Evolutionary conservation across 2,329 filamentous ascomycete species (phyloP).

Genomic region (Penicillium sp.): DNA sequence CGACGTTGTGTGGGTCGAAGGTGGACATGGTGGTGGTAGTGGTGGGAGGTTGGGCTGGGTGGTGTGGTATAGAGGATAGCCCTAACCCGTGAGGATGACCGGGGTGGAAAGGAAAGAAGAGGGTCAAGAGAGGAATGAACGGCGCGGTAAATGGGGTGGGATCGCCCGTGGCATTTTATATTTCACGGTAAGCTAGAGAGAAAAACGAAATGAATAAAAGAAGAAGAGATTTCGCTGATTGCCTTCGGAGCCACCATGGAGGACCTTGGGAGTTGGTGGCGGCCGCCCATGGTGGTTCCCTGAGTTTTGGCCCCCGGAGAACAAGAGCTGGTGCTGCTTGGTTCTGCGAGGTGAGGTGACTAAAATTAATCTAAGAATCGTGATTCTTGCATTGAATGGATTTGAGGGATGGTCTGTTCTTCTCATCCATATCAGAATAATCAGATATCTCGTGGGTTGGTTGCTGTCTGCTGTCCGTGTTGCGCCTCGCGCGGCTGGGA

Average conservation of each 20-base stretch:
- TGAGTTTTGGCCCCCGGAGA: conserved; percentile 12
- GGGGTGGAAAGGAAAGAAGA: background rate
- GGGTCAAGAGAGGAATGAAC: conserved; percentile 2
- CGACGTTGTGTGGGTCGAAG: conserved; percentile 48
- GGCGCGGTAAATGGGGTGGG: background rate
- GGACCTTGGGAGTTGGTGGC: conserved; percentile 23
- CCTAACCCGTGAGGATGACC: background rate
- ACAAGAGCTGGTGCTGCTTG: too few relatives aligned
- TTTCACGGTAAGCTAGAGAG: too few relatives aligned
- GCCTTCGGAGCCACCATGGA: conserved; percentile 16
- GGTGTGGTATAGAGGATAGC: background rate
- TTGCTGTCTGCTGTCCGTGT: too few relatives aligned
- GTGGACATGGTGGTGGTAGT: conserved; percentile 21
- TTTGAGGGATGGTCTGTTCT: too few relatives aligned
- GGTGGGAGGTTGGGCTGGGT: background rate
- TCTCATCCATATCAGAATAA: too few relatives aligned
- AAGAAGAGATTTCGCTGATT: background rate
- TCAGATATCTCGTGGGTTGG: too few relatives aligned
- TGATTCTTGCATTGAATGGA: too few relatives aligned
- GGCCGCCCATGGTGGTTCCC: background rate
- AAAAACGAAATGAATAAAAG: background rate
- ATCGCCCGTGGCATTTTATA: conserved; percentile 19
- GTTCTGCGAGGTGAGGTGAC: too few relatives aligned
- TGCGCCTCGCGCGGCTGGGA: background rate
- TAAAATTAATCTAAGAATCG: too few relatives aligned